phyloP scores from a whole-genome alignment of 1,139 yeast species.

The Geotrichum candidum region DNA sequence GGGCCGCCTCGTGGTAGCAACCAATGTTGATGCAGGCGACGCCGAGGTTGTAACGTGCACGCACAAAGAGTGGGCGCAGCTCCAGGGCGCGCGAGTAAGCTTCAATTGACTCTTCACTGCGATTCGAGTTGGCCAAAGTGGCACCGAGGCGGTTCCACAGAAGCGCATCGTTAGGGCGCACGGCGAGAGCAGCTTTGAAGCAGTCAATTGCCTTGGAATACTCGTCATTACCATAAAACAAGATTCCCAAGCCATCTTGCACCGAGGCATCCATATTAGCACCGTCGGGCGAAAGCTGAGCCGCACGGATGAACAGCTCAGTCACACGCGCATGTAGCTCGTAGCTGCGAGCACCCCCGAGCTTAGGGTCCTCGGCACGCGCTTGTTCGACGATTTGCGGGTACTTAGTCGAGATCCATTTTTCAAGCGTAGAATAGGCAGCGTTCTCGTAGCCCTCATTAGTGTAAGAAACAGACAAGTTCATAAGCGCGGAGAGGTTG shows the following conservation, averaged over 20 bases:
- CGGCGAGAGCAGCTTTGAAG: conserved; percentile 79
- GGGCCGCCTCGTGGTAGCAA: conserved; percentile 92
- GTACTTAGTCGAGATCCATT: conserved; percentile 90
- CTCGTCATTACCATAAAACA: conserved; percentile 89
- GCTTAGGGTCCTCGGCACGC: conserved; percentile 53
- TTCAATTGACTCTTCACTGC: conserved; percentile 91
- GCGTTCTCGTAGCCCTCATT: conserved; percentile 97
- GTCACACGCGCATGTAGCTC: conserved; percentile 78
- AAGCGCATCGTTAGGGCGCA: conserved; percentile 80
- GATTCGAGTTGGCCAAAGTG: conserved; percentile 82
- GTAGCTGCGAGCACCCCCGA: conserved; percentile 64
- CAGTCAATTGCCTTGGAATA: conserved; percentile 92
- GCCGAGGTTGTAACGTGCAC: conserved; percentile 92
- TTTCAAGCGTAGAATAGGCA: conserved; percentile 86
- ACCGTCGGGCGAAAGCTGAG: conserved; percentile 75
- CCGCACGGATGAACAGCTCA: conserved; percentile 73
- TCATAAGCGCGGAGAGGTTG: conserved; percentile 76
- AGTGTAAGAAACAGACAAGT: conserved; percentile 84
- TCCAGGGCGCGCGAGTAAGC: conserved; percentile 87
- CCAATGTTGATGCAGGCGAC: conserved; percentile 95
- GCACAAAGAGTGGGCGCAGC: conserved; percentile 87
- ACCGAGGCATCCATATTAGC: conserved; percentile 90
- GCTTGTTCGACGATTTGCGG: conserved; percentile 67
- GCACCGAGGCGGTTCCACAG: conserved; percentile 97
- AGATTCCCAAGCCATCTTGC: conserved; percentile 86